phyloP scores from a whole-genome alignment of 1,284 basidiomycete genomes.

The Rhodotorula sp. region DNA sequence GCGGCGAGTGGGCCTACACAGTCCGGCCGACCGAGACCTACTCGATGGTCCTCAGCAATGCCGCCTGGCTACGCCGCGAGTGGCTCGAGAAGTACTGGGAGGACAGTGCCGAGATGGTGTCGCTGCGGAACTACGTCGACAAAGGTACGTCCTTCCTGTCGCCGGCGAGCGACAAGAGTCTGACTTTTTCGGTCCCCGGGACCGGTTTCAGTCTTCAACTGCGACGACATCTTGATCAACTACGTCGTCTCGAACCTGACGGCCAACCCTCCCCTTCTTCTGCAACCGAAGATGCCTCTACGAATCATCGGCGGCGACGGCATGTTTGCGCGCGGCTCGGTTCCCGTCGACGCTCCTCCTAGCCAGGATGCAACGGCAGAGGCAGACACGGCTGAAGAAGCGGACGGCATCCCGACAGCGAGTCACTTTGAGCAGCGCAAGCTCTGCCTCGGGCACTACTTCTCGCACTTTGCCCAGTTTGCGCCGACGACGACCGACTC shows the following conservation, averaged over 20 bases:
- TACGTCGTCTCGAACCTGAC: slow-evolving; percentile 42
- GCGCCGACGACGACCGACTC: slow-evolving; percentile 4
- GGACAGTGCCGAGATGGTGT: slow-evolving; percentile 18
- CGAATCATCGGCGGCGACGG: slow-evolving; percentile 36
- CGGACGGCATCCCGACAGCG: not conserved
- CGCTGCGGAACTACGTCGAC: slow-evolving; percentile 34
- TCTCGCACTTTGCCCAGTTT: slow-evolving; percentile 24
- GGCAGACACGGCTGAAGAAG: not conserved
- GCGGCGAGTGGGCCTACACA: slow-evolving; percentile 21
- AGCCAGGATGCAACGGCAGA: not conserved
- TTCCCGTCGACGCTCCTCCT: slow-evolving; percentile 4
- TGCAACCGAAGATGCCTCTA: slow-evolving; percentile 32
- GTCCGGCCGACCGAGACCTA: slow-evolving; percentile 33
- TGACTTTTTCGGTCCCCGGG: not conserved
- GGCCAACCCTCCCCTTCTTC: slow-evolving; percentile 32
- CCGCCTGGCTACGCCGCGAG: slow-evolving; percentile 35
- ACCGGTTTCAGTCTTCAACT: slow-evolving; percentile 37
- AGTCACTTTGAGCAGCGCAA: slow-evolving; percentile 27
- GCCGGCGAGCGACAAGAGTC: not conserved
- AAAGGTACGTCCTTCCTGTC: slow-evolving; percentile 18
- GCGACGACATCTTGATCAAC: slow-evolving; percentile 43
- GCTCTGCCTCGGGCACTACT: slow-evolving; percentile 29
- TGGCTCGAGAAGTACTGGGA: slow-evolving; percentile 41
- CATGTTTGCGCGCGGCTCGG: slow-evolving; percentile 30
- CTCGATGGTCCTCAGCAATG: slow-evolving; percentile 41